A percentile compares a stretch with the other conserved stretches of the same genome.
Evolutionary conservation across 1,139 yeast genomes (phyloP).

Genomic region (Geotrichum carabidarum): DNA sequence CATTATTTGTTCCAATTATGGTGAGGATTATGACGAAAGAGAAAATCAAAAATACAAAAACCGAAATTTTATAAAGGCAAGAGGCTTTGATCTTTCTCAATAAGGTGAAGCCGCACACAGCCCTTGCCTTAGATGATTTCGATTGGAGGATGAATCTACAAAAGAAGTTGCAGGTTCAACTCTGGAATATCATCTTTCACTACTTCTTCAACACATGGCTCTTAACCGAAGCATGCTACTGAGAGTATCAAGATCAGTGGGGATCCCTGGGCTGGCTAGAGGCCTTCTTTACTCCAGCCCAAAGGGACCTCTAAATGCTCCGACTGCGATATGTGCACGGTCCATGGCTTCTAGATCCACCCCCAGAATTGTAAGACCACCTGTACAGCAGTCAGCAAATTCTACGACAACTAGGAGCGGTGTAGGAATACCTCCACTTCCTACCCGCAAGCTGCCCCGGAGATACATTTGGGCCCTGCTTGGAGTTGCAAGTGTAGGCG

Average conservation of each 20-base stretch:
- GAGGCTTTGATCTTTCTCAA: too few species aligned
- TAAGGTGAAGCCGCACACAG: not conserved
- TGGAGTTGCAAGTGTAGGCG: constrained; percentile 17
- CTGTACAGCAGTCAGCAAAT: not conserved
- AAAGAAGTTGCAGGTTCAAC: not conserved
- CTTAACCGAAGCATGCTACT: not conserved
- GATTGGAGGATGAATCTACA: not conserved
- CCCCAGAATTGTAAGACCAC: not conserved
- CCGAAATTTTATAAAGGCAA: not conserved
- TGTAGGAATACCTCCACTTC: constrained; percentile 12
- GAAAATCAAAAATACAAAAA: not conserved
- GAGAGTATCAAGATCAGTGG: not conserved
- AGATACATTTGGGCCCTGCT: constrained; percentile 1
- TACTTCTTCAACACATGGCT: too few species aligned
- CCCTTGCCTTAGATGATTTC: too few species aligned
- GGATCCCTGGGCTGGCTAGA: not conserved
- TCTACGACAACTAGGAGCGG: constrained; percentile 8
- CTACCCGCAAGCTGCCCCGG: constrained; percentile 3
- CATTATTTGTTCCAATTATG: not conserved
- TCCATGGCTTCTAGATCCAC: not conserved
- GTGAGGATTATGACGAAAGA: not conserved
- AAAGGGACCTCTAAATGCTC: not conserved
- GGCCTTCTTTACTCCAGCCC: not conserved
- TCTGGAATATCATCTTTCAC: not conserved
- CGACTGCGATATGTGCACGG: not conserved